A percentile compares a stretch with the other conserved stretches of the same genome.
Conservation (phyloP, 345 rosid species). For the Ailanthus altissimus region DNA sequence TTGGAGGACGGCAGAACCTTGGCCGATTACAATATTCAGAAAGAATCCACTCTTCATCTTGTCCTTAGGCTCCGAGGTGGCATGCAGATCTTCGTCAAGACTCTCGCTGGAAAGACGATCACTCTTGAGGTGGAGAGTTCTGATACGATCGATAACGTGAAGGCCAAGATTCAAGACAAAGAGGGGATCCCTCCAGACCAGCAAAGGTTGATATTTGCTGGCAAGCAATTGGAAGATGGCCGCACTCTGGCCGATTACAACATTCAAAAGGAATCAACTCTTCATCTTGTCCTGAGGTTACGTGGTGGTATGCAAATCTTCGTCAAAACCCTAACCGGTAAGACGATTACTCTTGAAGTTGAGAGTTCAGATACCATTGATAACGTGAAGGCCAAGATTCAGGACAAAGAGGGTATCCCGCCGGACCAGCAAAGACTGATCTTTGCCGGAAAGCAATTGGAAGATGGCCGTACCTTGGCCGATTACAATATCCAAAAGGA, state of each 20-base stretch:
- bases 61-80: slow-evolving; percentile 18
- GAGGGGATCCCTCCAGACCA: slow-evolving; percentile 24
- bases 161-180: slow-evolving; percentile 24
- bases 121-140: slow-evolving; percentile 23
- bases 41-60: slow-evolving; percentile 19
- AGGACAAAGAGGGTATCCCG: too few species aligned
- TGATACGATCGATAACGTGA: slow-evolving; percentile 20
- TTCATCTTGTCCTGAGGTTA: slow-evolving; percentile 15
- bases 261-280: slow-evolving; percentile 21
- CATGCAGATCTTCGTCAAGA: slow-evolving; percentile 22
- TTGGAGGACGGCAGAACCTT: slow-evolving; percentile 19
- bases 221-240: slow-evolving; percentile 20
- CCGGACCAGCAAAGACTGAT: too few species aligned
- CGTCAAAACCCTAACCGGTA: too few species aligned
- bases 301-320: slow-evolving; percentile 23
- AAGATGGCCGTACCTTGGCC: too few species aligned
- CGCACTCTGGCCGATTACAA: slow-evolving; percentile 20
- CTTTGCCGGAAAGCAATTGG: too few species aligned
- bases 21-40: slow-evolving; percentile 23
- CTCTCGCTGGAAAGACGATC: slow-evolving; percentile 16
- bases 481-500: too few species aligned
- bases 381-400: too few species aligned
- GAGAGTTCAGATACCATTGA: too few species aligned
- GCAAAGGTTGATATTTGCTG: slow-evolving; percentile 20
- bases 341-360: too few species aligned